Conservation (phyloP, 1,284 basidiomycete genomes). For the Tilletiaria anomala region DNA sequence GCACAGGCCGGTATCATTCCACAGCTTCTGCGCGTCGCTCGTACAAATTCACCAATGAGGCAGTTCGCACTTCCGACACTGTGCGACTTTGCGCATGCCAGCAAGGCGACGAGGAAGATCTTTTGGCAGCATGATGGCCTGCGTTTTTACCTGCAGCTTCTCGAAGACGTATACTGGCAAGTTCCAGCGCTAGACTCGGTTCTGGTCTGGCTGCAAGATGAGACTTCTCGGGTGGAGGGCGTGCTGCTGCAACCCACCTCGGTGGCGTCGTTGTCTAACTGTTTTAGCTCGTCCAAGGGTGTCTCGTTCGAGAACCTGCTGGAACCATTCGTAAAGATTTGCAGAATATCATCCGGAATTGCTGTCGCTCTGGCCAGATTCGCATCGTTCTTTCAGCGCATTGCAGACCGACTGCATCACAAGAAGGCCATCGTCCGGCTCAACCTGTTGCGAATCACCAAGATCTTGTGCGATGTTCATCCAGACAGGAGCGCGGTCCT, state of each 20-base stretch:
- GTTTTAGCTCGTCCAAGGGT: constrained; percentile 66
- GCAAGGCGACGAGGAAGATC: constrained; percentile 27
- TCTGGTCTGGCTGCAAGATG: constrained; percentile 85
- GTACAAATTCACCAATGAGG: constrained; percentile 74
- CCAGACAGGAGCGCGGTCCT: too few relatives aligned
- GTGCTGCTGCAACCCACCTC: constrained; percentile 57
- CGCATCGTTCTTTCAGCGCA: constrained; percentile 66
- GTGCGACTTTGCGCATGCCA: constrained; percentile 48
- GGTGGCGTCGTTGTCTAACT: constrained; percentile 59
- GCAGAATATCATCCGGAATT: constrained; percentile 60
- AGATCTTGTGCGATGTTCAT: constrained; percentile 71
- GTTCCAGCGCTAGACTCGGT: constrained; percentile 82
- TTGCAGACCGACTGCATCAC: constrained; percentile 63
- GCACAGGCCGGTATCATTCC: constrained; percentile 88
- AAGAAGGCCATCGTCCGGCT: constrained; percentile 73
- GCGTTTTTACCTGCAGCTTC: constrained; percentile 61
- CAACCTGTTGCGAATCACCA: constrained; percentile 71
- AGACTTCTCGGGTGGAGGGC: constrained; percentile 82
- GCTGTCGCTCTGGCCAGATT: constrained; percentile 60
- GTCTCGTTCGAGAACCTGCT: constrained; percentile 88
- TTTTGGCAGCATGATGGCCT: constrained; percentile 39
- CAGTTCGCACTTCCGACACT: constrained; percentile 93
- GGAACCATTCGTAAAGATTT: constrained; percentile 62
- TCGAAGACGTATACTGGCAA: constrained; percentile 90
- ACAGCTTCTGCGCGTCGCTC: constrained; percentile 69